Base-by-base conservation (phyloP, 768 basidiomycete genomes). In the Kwoniella europaea region DNA sequence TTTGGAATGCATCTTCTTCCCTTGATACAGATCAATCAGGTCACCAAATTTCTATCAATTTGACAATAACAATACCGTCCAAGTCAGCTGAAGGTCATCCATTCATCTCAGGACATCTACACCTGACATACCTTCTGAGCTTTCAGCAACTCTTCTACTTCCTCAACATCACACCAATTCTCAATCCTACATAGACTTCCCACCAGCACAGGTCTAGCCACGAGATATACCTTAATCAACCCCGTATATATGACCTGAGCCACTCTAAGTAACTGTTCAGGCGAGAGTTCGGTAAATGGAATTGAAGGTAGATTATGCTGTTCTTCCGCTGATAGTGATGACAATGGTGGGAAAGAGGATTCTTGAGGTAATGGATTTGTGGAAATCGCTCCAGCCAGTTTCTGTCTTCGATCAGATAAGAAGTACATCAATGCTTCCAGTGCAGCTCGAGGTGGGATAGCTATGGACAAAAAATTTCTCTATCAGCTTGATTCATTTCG, bases 161-260 rank as follows among this genome's bases (percentile, higher is more conserved):
- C 92, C 4, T 89, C 89, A 1, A 98, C 94, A 79, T 98, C 97
- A 83, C 96, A 98, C 94, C 94, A 99, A 83, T 97, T 98, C 2
- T 92, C 88, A 27, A 96, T 86, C 54, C 96, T 88, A 83, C 96
- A 98, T 61, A 98, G 83, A 41, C 92, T 89, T 0, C 92, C 93
- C 10, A 98, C 85, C 67, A 99, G 85, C n/a, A 78, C 88, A 0
- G 96, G 93, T 55, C 91, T 86, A 53, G 91, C 90, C 22, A 92
- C 87, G 22, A 98, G 85, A 82, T 96, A 97, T 2, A 91, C 90
- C 84, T 97, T 96, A 84, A 98, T 94, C 73, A 98, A 85, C 10
- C 92, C 95, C 0, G 97, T 98, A 77, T 98, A 93, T 27, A 98
- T 91, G 43, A 98, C 90, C 84, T 98, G 95, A 0, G 94, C 94